phyloP scores from a whole-genome alignment of 1,139 yeast genomes.

The Pneumocystis sp. region DNA sequence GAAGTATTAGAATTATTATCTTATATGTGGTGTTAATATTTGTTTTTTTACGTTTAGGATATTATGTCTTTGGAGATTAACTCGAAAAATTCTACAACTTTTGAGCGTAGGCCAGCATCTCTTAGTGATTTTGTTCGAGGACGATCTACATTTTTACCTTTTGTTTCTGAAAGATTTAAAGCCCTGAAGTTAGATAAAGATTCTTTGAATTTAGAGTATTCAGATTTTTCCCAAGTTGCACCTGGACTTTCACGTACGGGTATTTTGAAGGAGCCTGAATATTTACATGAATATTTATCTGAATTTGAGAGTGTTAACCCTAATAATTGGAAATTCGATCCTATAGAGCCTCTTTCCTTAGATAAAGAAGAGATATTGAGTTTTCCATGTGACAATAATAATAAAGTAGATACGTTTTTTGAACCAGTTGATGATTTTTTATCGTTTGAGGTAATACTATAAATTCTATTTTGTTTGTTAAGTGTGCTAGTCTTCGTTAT shows the following conservation, averaged over 20 bases:
- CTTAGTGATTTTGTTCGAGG: conserved; percentile 54
- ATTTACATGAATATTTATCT: conserved; percentile 4
- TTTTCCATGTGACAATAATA: conserved; percentile 7
- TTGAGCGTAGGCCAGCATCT: conserved; percentile 52
- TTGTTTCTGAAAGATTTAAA: conserved; percentile 26
- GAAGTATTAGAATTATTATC: conserved; percentile 37
- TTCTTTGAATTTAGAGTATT: conserved; percentile 30
- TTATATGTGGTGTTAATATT: not conserved
- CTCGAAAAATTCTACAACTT: conserved; percentile 56
- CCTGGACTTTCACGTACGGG: conserved; percentile 73
- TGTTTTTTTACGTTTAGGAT: conserved; percentile 12
- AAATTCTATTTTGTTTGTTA: not conserved
- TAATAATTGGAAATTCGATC: conserved; percentile 5
- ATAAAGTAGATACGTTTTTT: conserved; percentile 5
- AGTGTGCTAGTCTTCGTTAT: conserved; percentile 1
- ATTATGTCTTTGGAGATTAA: conserved; percentile 38
- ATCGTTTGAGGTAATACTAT: conserved; percentile 37
- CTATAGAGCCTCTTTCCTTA: not conserved
- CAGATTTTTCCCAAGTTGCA: conserved; percentile 58
- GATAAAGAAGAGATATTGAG: conserved; percentile 3
- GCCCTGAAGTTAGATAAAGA: conserved; percentile 20
- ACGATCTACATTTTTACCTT: conserved; percentile 63
- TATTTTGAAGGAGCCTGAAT: conserved; percentile 18
- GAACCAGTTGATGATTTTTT: conserved; percentile 56
- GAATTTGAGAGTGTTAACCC: conserved; percentile 10